phyloP scores from a whole-genome alignment of 1,284 basidiomycete species.

The Rhizoctonia solani region DNA sequence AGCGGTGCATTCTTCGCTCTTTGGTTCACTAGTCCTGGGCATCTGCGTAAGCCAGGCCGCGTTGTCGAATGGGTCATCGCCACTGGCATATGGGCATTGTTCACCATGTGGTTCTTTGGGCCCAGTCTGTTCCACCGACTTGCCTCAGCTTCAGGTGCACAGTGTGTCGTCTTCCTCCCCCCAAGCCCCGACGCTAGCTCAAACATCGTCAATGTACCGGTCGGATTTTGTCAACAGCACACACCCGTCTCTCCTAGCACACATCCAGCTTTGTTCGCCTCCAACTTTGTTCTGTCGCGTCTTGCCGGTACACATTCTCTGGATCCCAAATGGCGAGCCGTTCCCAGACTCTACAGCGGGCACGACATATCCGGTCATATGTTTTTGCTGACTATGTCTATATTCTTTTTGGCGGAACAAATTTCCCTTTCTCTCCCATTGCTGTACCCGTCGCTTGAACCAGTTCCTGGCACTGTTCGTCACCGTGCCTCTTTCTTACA shows the following conservation, averaged over 20 bases:
- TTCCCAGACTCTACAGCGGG: conserved; percentile 64
- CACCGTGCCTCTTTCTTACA: conserved; percentile 45
- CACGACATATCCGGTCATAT: conserved; percentile 96
- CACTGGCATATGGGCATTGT: conserved; percentile 72
- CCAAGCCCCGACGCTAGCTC: conserved; percentile 40
- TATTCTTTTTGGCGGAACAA: conserved; percentile 80
- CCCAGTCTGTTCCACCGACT: conserved; percentile 80
- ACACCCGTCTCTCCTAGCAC: conserved; percentile 59
- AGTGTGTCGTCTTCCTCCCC: conserved; percentile 73
- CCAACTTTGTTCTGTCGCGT: conserved; percentile 36
- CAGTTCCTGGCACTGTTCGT: conserved; percentile 24
- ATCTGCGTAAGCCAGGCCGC: conserved; percentile 50
- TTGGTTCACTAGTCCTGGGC: conserved; percentile 58
- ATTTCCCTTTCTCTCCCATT: conserved; percentile 53
- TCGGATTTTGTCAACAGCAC: conserved; percentile 62
- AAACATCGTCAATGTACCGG: conserved; percentile 56
- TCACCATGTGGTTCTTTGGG: conserved; percentile 92
- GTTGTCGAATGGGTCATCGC: conserved; percentile 65
- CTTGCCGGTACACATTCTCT: conserved; percentile 34
- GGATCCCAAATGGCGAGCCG: conserved; percentile 1
- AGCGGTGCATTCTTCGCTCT: conserved; percentile 65
- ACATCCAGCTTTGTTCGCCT: conserved; percentile 67
- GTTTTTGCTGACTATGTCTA: conserved; percentile 86
- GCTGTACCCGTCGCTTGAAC: conserved; percentile 47
- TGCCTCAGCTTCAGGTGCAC: conserved; percentile 74